These are phyloP conservation scores for Blastobotrys illinoisensis DNA, from an alignment of 1,139 yeast genomes.

Conservation along the genomic window DNA sequence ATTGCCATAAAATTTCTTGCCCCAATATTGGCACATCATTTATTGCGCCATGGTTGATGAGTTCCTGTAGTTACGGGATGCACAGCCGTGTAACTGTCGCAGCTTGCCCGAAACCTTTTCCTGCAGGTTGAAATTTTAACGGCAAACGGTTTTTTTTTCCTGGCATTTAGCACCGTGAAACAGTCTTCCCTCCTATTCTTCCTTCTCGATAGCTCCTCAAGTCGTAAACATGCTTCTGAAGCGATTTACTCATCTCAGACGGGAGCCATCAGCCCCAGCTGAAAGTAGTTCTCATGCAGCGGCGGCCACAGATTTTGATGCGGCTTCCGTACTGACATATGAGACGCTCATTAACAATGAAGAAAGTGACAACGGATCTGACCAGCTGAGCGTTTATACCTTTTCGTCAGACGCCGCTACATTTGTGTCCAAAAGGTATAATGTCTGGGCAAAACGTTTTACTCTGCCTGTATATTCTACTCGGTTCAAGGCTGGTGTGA, in stretches of 20 bases:
- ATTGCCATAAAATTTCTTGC: too few species aligned
- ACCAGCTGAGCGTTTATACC: neutral
- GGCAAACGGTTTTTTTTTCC: neutral
- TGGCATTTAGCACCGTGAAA: neutral
- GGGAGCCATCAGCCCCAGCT: neutral
- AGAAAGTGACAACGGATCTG: neutral
- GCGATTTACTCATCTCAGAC: neutral
- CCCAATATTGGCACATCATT: too few species aligned
- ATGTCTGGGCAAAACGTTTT: neutral
- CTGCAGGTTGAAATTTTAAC: neutral
- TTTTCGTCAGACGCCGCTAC: neutral
- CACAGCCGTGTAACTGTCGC: neutral
- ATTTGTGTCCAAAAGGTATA: slow-evolving; percentile 1
- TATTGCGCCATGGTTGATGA: neutral
- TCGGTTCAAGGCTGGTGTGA: slow-evolving; percentile 2
- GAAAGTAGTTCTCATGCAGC: neutral
- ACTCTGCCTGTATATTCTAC: slow-evolving; percentile 5
- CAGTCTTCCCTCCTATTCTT: neutral
- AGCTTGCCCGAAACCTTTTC: neutral
- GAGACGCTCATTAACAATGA: neutral
- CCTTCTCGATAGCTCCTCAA: neutral
- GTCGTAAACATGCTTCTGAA: neutral
- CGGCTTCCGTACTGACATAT: neutral
- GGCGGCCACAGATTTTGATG: neutral
- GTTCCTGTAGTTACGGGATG: neutral